phyloP scores from a whole-genome alignment of 352 stramenopile genomes.

The Phytophthora nicotianae region DNA sequence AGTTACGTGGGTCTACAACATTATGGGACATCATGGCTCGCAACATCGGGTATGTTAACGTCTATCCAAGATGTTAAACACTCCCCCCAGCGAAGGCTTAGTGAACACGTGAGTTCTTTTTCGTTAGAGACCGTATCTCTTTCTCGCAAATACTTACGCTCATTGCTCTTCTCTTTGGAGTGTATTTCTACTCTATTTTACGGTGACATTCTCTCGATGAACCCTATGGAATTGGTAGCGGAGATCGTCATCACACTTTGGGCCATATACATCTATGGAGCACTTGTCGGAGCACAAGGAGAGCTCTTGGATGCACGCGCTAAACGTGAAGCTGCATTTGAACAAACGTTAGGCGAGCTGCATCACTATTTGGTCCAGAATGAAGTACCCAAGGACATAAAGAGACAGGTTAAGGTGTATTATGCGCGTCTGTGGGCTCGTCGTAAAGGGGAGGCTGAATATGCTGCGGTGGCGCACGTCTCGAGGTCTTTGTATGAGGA shows the following conservation, averaged over 20 bases:
- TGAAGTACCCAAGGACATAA: conserved; percentile 64
- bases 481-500: conserved; percentile 65
- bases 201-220: conserved; percentile 73
- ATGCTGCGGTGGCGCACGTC: conserved; percentile 48
- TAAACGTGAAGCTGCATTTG: conserved; percentile 55
- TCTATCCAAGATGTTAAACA: conserved; percentile 12
- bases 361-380: conserved; percentile 79
- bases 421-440: conserved; percentile 68
- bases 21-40: conserved; percentile 43
- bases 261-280: conserved; percentile 78
- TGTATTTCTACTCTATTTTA: conserved; percentile 80
- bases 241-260: conserved; percentile 63
- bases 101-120: conserved; percentile 1
- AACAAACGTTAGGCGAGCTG: conserved; percentile 67
- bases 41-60: conserved; percentile 51
- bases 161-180: conserved; percentile 63
- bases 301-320: conserved; percentile 57
- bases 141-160: conserved; percentile 65
- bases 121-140: conserved; percentile 35
- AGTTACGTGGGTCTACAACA: conserved; percentile 32
- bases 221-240: conserved; percentile 57
- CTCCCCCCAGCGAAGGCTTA: conserved; percentile 15
- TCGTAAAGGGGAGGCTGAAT: conserved; percentile 59
- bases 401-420: conserved; percentile 76
- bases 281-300: conserved; percentile 61